These are phyloP conservation scores for Amanita thiersii DNA, from an alignment of 768 basidiomycete genomes.

Conservation along the genomic window DNA sequence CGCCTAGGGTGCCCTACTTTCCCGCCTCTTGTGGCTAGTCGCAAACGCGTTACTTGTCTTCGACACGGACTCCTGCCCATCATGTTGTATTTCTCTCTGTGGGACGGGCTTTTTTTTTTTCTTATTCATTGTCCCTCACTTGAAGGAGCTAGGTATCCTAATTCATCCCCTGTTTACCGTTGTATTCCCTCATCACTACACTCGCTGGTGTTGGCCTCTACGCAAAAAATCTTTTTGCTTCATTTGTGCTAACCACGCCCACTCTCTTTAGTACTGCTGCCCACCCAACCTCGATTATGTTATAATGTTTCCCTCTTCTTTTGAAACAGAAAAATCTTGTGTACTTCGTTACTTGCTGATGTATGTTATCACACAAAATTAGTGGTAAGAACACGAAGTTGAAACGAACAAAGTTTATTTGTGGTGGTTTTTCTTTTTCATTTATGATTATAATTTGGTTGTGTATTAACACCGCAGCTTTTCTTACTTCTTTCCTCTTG, in stretches of 20 bases:
- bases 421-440: no score
- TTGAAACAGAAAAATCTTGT: slow-evolving; percentile 4
- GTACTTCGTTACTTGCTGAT: slow-evolving; percentile 5
- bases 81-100: background rate
- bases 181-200: background rate
- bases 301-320: background rate
- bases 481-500: no score
- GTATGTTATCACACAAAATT: slow-evolving; percentile 7
- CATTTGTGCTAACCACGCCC: background rate
- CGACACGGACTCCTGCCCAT: background rate
- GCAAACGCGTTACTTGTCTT: background rate
- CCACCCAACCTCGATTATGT: no score
- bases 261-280: slow-evolving; percentile 3
- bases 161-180: no score
- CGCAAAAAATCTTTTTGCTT: background rate
- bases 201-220: slow-evolving; percentile 1
- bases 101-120: background rate
- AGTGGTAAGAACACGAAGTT: slow-evolving; percentile 1
- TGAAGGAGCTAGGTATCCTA: slow-evolving; percentile 2
- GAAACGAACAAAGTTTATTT: no score
- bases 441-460: no score
- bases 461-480: no score
- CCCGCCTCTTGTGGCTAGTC: background rate
- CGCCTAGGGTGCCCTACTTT: no score
- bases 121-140: background rate